These are phyloP conservation scores for Xylaria sp. DNA, from an alignment of 495 filamentous ascomycete species.

Conservation along the genomic window DNA sequence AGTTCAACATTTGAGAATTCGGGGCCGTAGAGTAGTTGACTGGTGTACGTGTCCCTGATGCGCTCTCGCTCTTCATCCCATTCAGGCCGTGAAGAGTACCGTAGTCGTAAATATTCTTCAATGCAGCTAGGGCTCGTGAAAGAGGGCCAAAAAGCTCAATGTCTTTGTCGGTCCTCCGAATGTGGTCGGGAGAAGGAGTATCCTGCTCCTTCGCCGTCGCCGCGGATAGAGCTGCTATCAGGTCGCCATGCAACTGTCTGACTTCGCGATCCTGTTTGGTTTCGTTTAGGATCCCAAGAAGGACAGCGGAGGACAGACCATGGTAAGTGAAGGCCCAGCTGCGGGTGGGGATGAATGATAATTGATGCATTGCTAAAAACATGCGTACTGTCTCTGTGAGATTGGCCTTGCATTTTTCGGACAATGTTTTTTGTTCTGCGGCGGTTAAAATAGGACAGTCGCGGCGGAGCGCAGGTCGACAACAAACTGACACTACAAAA, in stretches of 20 bases:
- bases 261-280: conserved; percentile 63
- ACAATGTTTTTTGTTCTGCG: conserved; percentile 54
- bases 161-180: conserved; percentile 56
- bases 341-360: conserved; percentile 68
- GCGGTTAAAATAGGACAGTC: conserved; percentile 48
- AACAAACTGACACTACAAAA: conserved; percentile 62
- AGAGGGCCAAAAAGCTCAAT: conserved; percentile 63
- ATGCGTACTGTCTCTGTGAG: conserved; percentile 71
- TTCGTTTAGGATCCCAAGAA: conserved; percentile 70
- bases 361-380: conserved; percentile 71
- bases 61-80: conserved; percentile 49
- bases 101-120: conserved; percentile 65
- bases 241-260: conserved; percentile 60
- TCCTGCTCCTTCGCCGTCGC: conserved; percentile 60
- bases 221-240: conserved; percentile 62
- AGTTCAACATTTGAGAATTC: conserved; percentile 29
- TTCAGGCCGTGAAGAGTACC: conserved; percentile 52
- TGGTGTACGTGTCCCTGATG: conserved; percentile 52
- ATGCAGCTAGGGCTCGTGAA: conserved; percentile 58
- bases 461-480: conserved; percentile 59
- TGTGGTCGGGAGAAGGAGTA: conserved; percentile 51
- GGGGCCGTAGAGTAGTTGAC: conserved; percentile 34
- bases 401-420: conserved; percentile 65
- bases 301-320: conserved; percentile 67
- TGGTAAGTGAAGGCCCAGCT: conserved; percentile 74